Evolutionary conservation across 129 eudicot genomes (phyloP).

Genomic region (Erigeron canadensis): DNA sequence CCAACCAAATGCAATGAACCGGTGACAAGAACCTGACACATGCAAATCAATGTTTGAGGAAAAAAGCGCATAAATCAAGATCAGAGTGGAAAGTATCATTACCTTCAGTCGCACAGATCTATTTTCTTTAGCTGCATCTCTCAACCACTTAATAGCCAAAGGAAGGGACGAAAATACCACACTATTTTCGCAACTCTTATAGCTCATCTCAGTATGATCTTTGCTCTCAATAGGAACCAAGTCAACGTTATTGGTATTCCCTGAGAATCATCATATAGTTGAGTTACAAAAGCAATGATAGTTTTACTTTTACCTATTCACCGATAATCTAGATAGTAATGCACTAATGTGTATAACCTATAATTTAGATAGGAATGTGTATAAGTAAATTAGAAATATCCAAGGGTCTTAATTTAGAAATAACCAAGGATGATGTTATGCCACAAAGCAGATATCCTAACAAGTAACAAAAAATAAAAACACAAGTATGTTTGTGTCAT

Average conservation of each 20-base stretch:
- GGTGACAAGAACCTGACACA: constrained; percentile 81
- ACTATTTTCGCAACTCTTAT: constrained; percentile 60
- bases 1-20: constrained; percentile 96
- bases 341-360: too few relatives aligned
- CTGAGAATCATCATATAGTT: constrained; percentile 31
- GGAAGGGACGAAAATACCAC: constrained; percentile 88
- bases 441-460: too few relatives aligned
- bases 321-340: too few relatives aligned
- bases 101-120: constrained; percentile 84
- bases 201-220: constrained; percentile 38
- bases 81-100: background rate
- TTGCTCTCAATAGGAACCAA: constrained; percentile 41
- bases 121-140: constrained; percentile 64
- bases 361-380: too few relatives aligned
- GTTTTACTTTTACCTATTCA: background rate
- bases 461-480: too few relatives aligned
- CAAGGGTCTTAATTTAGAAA: too few relatives aligned
- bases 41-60: background rate
- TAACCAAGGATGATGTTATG: too few relatives aligned
- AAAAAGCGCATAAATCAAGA: background rate
- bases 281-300: background rate
- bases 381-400: too few relatives aligned
- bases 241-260: constrained; percentile 46
- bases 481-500: too few relatives aligned
- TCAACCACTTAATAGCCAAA: constrained; percentile 89